These are phyloP conservation scores for Leptographium procerum DNA, from an alignment of 2,329 filamentous ascomycete genomes.

Conservation along the genomic window DNA sequence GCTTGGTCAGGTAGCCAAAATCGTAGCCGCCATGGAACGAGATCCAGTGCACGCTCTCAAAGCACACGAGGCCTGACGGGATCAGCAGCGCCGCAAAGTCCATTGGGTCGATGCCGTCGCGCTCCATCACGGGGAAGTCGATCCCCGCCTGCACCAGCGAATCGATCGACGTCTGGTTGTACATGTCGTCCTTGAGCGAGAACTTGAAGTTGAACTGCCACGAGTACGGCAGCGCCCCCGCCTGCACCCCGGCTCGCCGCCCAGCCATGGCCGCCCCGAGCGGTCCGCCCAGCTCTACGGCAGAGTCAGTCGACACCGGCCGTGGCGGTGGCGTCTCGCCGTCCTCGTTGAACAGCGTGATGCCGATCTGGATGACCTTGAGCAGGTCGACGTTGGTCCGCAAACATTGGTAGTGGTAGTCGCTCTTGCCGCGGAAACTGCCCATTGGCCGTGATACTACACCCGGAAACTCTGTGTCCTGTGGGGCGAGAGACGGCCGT, in stretches of 20 bases:
- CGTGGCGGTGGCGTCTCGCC: conserved; percentile 74
- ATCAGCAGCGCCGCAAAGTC: conserved; percentile 85
- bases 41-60: conserved; percentile 86
- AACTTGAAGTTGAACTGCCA: conserved; percentile 99
- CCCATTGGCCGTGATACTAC: conserved; percentile 94
- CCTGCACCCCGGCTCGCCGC: conserved; percentile 26
- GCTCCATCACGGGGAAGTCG: conserved; percentile 73
- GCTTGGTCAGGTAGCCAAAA: conserved; percentile 93
- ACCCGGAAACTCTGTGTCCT: conserved; percentile 98
- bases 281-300: conserved; percentile 26
- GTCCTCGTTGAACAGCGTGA: conserved; percentile 84
- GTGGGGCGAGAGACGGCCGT: background rate
- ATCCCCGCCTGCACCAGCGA: conserved; percentile 87
- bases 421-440: conserved; percentile 84
- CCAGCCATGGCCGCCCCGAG: conserved; percentile 14
- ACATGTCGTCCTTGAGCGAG: conserved; percentile 92
- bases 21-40: conserved; percentile 98
- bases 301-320: conserved; percentile 35
- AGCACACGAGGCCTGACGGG: conserved; percentile 80
- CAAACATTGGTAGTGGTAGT: conserved; percentile 97
- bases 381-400: conserved; percentile 95
- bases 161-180: conserved; percentile 87
- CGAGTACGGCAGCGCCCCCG: conserved; percentile 57
- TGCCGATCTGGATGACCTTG: conserved; percentile 93
- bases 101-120: conserved; percentile 80